Conservation (phyloP, 23 red algal species). For the Porphyridium purpureum region DNA sequence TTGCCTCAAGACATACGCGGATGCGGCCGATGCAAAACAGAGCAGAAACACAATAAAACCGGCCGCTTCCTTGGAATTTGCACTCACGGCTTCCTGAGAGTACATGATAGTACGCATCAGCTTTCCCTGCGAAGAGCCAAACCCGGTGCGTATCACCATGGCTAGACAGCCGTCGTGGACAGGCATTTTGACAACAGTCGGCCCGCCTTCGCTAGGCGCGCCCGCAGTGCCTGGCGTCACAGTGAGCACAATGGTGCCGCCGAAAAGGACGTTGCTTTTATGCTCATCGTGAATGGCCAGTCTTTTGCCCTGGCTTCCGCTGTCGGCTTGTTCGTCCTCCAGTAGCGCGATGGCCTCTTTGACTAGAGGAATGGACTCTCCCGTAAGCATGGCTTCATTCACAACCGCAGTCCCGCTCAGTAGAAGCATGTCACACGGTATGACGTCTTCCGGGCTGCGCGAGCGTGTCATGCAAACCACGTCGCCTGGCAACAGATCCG, state of each 20-base stretch:
- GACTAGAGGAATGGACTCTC: constrained; percentile 92
- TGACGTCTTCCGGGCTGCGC: constrained; percentile 31
- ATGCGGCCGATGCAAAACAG: constrained; percentile 80
- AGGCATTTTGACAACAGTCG: constrained; percentile 25
- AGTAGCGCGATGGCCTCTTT: constrained; percentile 58
- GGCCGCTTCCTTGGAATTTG: constrained; percentile 65
- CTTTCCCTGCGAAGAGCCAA: constrained; percentile 86
- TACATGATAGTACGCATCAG: constrained; percentile 93
- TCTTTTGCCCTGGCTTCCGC: constrained; percentile 2
- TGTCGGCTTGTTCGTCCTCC: neutral
- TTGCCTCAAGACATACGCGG: constrained; percentile 74
- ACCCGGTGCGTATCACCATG: constrained; percentile 88
- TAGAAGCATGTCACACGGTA: constrained; percentile 82
- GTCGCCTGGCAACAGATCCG: constrained; percentile 78
- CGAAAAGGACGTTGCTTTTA: constrained; percentile 79
- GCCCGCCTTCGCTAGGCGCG: constrained; percentile 2
- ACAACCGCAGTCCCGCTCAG: constrained; percentile 70
- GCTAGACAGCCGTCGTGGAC: constrained; percentile 56
- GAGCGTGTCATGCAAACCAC: constrained; percentile 57
- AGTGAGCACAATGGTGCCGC: constrained; percentile 64
- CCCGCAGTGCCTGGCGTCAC: constrained; percentile 27
- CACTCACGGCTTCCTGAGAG: constrained; percentile 71
- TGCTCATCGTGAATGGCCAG: constrained; percentile 34
- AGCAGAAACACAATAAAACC: constrained; percentile 79
- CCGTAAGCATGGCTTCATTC: constrained; percentile 91